Evolutionary conservation across 495 filamentous ascomycete genomes (phyloP).

Genomic region (Mycothermus thermophilus): DNA sequence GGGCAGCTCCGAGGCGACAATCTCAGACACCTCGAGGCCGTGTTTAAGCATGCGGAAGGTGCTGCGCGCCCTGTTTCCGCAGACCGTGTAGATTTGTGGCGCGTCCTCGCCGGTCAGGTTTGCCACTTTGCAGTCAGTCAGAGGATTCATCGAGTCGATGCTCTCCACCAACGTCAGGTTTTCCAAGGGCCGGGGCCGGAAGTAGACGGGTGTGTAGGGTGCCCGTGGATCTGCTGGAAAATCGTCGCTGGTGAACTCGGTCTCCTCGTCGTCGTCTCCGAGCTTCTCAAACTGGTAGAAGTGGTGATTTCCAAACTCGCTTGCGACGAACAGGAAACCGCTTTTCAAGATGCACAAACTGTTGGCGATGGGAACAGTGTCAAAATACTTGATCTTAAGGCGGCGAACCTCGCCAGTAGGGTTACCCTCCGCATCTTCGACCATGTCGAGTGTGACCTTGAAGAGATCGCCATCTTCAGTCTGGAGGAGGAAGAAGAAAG

Average conservation of each 20-base stretch:
- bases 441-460: slow-evolving; percentile 88
- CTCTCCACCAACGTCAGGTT: slow-evolving; percentile 77
- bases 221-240: slow-evolving; percentile 61
- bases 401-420: slow-evolving; percentile 64
- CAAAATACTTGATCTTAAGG: slow-evolving; percentile 94
- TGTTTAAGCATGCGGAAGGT: slow-evolving; percentile 85
- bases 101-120: slow-evolving; percentile 86
- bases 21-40: slow-evolving; percentile 82
- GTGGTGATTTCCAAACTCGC: slow-evolving; percentile 82
- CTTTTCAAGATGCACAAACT: slow-evolving; percentile 87
- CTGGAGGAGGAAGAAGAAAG: slow-evolving; percentile 95
- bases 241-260: slow-evolving; percentile 68
- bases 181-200: slow-evolving; percentile 62
- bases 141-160: slow-evolving; percentile 78
- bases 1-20: slow-evolving; percentile 81
- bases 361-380: slow-evolving; percentile 79
- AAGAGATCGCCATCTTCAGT: slow-evolving; percentile 94
- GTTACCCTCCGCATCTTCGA: slow-evolving; percentile 64
- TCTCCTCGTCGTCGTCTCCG: slow-evolving; percentile 88
- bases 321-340: slow-evolving; percentile 86
- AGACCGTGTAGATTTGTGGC: slow-evolving; percentile 88
- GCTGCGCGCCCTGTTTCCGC: slow-evolving; percentile 75
- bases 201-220: slow-evolving; percentile 62
- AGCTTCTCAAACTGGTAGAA: slow-evolving; percentile 97
- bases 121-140: slow-evolving; percentile 77